Percentiles rank a stretch among this genome's conserved stretches.
phyloP scores from a whole-genome alignment of 1,284 basidiomycete genomes.

The Hemileia vastatrix region DNA sequence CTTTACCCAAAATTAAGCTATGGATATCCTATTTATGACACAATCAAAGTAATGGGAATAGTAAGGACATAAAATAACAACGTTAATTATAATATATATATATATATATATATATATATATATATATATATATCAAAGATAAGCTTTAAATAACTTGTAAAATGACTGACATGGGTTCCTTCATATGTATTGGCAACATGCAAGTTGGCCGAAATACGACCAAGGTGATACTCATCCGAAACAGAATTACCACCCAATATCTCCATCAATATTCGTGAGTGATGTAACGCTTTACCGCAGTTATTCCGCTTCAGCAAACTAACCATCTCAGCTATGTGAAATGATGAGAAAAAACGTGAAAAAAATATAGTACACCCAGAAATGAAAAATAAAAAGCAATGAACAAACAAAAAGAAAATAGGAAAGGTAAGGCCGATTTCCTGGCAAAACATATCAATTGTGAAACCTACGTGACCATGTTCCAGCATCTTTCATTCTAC shows the following conservation, averaged over 20 bases:
- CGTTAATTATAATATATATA: not conserved
- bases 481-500: slow-evolving; percentile 74
- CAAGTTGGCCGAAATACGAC: slow-evolving; percentile 77
- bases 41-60: not conserved
- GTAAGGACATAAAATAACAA: not conserved
- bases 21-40: slow-evolving; percentile 19
- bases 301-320: slow-evolving; percentile 93
- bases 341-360: not conserved
- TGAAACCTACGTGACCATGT: slow-evolving; percentile 52
- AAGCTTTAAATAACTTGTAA: not conserved
- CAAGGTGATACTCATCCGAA: slow-evolving; percentile 59
- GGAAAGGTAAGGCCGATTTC: too few relatives aligned
- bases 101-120: not conserved
- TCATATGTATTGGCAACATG: slow-evolving; percentile 84
- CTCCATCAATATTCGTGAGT: slow-evolving; percentile 68
- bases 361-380: not conserved
- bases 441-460: too few relatives aligned
- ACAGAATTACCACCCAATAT: slow-evolving; percentile 47
- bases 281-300: slow-evolving; percentile 79
- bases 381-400: not conserved
- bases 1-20: slow-evolving; percentile 17
- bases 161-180: slow-evolving; percentile 48
- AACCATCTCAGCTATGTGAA: slow-evolving; percentile 65
- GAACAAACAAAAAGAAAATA: not conserved
- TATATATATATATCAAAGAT: not conserved